A percentile compares a stretch with the other conserved stretches of the same genome.
phyloP scores from a whole-genome alignment of 768 basidiomycete species.

The Agaricus blazei region DNA sequence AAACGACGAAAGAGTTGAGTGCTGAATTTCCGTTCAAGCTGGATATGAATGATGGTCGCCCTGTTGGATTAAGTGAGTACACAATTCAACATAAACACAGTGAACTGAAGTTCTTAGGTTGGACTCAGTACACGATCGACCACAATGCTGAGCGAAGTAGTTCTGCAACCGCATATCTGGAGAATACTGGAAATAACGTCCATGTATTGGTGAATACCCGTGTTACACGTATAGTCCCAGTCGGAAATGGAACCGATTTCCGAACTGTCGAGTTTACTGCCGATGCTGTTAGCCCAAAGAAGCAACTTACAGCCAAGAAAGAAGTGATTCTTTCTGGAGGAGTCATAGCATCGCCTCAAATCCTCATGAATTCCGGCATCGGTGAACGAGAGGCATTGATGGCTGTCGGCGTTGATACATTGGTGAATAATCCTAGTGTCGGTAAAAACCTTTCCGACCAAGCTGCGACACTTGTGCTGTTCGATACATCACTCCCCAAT shows the following conservation, averaged over 20 bases:
- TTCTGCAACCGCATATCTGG: constrained; percentile 12
- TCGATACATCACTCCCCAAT: background rate
- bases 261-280: constrained; percentile 8
- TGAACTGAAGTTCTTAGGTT: background rate
- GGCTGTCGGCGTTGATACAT: constrained; percentile 10
- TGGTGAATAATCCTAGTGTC: constrained; percentile 16
- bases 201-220: constrained; percentile 10
- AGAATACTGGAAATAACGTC: constrained; percentile 3
- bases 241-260: constrained; percentile 8
- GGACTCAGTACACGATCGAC: constrained; percentile 10
- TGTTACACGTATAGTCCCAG: constrained; percentile 9
- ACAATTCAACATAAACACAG: background rate
- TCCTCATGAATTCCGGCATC: constrained; percentile 21
- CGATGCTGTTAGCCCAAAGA: constrained; percentile 1
- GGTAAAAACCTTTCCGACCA: constrained; percentile 20
- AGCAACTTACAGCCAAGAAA: constrained; percentile 16
- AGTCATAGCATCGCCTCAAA: constrained; percentile 22
- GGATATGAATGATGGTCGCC: constrained; percentile 11
- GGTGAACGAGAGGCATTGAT: constrained; percentile 15
- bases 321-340: constrained; percentile 30
- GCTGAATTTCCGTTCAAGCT: constrained; percentile 11
- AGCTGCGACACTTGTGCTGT: background rate
- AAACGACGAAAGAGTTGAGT: background rate
- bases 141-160: constrained; percentile 11
- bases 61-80: constrained; percentile 8